Evolutionary conservation across 176 grass and related monocot genomes (phyloP), one percentile per base, ranked within the genome.

Genomic region (Bonia amplexicaulis): DNA sequence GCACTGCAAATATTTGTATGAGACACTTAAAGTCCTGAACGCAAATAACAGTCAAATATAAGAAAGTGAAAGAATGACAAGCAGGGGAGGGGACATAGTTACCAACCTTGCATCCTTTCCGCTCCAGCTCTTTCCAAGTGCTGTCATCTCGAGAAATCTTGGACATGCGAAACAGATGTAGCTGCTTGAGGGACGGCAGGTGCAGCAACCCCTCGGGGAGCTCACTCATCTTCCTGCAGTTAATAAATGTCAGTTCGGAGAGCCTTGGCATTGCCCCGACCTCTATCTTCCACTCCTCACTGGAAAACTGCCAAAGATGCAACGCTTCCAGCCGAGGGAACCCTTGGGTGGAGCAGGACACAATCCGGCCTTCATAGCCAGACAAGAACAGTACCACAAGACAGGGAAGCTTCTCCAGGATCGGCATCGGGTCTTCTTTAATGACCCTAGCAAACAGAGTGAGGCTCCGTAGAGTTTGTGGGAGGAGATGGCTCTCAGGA

Each of bases 151-250:
- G 1, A 69, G 39, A 44, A 69, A 69, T 72, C 44, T 22, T 12
- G 5, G 6, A 22, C 20, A 11, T 27, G 35, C 0, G 0, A 0
- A 0, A 0, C 35, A 35, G 12, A 3, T 16, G 2, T 44, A 72
- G 69, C 69, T 72, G 44, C 44, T 49, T 72, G 44, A 72, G 41
- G n/a, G 69, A 72, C 69, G 12, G 44, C 1, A 72, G n/a, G 9
- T 72, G 66, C 17, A 69, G 66, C 19, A 69, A 69, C 17, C 66
- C 39, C 39, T 44, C 9, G 0, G 39, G 66, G 10, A 69, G 66
- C 39, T 44, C 44, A 3, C 7, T n/a, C 39, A 60, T 60, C 39
- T 6, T 19, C 2, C 11, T 1, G 66, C 37, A 3, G 3, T 33
- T 4, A 35, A 1, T 0, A 46, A 7, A 2, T 2, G 0, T 5